Conservation (phyloP, 768 basidiomycete genomes). For the Mycena kentingensis region DNA sequence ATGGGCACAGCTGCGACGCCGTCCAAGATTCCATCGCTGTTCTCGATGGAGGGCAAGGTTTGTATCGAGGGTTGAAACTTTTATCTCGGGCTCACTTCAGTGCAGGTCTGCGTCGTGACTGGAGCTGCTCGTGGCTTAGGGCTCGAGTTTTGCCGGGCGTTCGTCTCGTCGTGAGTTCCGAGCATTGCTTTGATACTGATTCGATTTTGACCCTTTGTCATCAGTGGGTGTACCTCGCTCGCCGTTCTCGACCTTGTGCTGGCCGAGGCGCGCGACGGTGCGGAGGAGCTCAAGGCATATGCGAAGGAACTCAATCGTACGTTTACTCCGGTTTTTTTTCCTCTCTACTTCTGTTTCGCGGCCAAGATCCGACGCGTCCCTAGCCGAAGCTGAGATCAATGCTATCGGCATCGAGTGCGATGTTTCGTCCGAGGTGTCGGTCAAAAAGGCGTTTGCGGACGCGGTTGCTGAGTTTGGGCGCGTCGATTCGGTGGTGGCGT, state of each 20-base stretch:
- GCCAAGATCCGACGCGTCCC: slow-evolving; percentile 61
- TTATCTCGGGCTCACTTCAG: too few species aligned
- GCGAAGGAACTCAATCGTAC: slow-evolving; percentile 28
- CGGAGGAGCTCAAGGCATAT: slow-evolving; percentile 56
- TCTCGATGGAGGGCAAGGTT: slow-evolving; percentile 84
- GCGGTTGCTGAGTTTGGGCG: slow-evolving; percentile 68
- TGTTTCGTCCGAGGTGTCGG: slow-evolving; percentile 79
- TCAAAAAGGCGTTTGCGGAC: slow-evolving; percentile 68
- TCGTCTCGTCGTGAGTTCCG: slow-evolving; percentile 73
- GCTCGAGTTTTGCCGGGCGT: slow-evolving; percentile 87
- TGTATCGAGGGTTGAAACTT: too few species aligned
- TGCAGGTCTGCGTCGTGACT: slow-evolving; percentile 86
- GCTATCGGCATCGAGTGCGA: slow-evolving; percentile 84
- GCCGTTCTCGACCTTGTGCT: slow-evolving; percentile 83
- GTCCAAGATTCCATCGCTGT: slow-evolving; percentile 63
- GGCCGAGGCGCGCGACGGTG: slow-evolving; percentile 66
- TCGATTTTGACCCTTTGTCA: slow-evolving; percentile 9
- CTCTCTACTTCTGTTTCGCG: slow-evolving; percentile 26
- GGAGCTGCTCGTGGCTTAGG: slow-evolving; percentile 93
- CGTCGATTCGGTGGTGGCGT: slow-evolving; percentile 84
- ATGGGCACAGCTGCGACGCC: slow-evolving; percentile 21
- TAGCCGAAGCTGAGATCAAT: slow-evolving; percentile 56
- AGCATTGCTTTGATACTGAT: not conserved
- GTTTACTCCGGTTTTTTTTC: slow-evolving; percentile 30
- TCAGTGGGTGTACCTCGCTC: slow-evolving; percentile 77